phyloP scores from a whole-genome alignment of 495 filamentous ascomycete species.

The Podospora australis region DNA sequence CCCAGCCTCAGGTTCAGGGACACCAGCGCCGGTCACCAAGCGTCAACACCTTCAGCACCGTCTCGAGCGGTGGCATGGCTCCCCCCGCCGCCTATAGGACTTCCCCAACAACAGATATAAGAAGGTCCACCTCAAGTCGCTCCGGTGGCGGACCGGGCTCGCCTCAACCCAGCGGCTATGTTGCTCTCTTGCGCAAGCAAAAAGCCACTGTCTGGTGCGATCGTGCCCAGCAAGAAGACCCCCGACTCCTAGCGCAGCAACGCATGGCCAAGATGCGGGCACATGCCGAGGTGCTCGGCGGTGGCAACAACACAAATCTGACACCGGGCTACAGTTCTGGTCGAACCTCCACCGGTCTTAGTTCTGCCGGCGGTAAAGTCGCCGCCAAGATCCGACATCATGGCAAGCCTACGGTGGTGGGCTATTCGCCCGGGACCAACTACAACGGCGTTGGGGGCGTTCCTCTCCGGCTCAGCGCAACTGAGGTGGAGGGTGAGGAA shows the following conservation, averaged over 20 bases:
- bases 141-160: constrained; percentile 54
- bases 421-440: constrained; percentile 66
- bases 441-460: constrained; percentile 68
- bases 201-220: constrained; percentile 99
- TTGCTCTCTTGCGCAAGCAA: constrained; percentile 88
- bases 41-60: constrained; percentile 68
- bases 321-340: constrained; percentile 33
- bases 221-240: constrained; percentile 87
- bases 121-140: constrained; percentile 64
- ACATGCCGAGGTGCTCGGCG: constrained; percentile 62
- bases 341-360: constrained; percentile 54
- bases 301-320: constrained; percentile 16
- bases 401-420: constrained; percentile 60
- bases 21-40: constrained; percentile 61
- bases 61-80: constrained; percentile 44
- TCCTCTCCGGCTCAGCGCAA: constrained; percentile 85
- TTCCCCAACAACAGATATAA: constrained; percentile 54
- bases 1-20: constrained; percentile 31
- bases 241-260: constrained; percentile 70
- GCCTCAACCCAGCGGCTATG: constrained; percentile 65
- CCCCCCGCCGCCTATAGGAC: constrained; percentile 43
- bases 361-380: constrained; percentile 44
- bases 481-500: constrained; percentile 81
- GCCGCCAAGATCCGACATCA: constrained; percentile 78
- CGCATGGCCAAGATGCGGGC: constrained; percentile 78